Evolutionary conservation across 345 rosid species (phyloP).

Genomic region (Populus nigra): DNA sequence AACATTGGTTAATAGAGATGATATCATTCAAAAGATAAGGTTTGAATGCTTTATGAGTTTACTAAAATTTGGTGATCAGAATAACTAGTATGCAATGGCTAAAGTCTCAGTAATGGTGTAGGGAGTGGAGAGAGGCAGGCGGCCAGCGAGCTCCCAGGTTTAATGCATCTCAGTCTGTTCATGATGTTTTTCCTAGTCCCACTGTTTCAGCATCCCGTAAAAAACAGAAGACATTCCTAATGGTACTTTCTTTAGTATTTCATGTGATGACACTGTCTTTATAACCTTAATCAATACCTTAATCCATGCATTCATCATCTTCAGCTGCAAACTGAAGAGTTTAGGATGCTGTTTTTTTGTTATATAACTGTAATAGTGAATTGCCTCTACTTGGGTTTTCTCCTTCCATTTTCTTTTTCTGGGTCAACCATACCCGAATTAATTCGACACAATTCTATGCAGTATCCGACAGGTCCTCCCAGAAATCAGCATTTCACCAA

Average conservation of each 20-base stretch:
- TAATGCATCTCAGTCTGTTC: slow-evolving; percentile 45
- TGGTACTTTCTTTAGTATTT: slow-evolving; percentile 41
- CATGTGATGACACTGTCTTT: slow-evolving; percentile 12
- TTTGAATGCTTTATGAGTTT: slow-evolving; percentile 31
- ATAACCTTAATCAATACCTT: slow-evolving; percentile 3
- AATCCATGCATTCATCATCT: slow-evolving; percentile 15
- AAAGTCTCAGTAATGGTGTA: slow-evolving; percentile 22
- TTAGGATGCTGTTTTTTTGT: slow-evolving; percentile 6
- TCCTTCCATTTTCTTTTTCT: slow-evolving; percentile 19
- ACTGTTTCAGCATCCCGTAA: slow-evolving; percentile 75
- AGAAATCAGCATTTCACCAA: slow-evolving; percentile 53
- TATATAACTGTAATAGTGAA: not conserved
- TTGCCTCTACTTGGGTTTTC: not conserved
- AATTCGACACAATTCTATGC: slow-evolving; percentile 44
- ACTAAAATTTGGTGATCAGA: slow-evolving; percentile 5
- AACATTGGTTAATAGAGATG: slow-evolving; percentile 77
- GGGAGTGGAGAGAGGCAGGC: slow-evolving; percentile 91
- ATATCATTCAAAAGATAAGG: slow-evolving; percentile 79
- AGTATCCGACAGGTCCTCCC: slow-evolving; percentile 52
- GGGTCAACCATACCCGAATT: slow-evolving; percentile 40
- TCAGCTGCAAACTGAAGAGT: slow-evolving; percentile 12
- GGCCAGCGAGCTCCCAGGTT: slow-evolving; percentile 59
- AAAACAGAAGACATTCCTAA: slow-evolving; percentile 71
- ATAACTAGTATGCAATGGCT: slow-evolving; percentile 3
- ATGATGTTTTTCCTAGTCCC: slow-evolving; percentile 72